Conservation (phyloP, 768 basidiomycete species). For the Boletus rufocinnamomeus region DNA sequence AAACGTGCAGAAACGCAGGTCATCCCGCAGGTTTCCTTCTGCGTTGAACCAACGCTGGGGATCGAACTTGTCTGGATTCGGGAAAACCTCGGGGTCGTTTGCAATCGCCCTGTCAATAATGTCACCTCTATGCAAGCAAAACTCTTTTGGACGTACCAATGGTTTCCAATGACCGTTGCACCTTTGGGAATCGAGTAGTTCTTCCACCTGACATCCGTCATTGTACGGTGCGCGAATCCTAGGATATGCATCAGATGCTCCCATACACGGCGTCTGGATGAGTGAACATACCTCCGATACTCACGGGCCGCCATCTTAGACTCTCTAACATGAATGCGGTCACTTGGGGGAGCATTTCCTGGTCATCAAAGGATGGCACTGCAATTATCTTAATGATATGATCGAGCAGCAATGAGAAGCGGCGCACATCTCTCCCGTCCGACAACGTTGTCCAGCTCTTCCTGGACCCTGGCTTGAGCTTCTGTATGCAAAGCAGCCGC, state of each 20-base stretch:
- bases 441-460: slow-evolving; percentile 7
- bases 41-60: slow-evolving; percentile 10
- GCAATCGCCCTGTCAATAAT: slow-evolving; percentile 12
- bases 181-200: slow-evolving; percentile 12
- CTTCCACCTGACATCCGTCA: slow-evolving; percentile 4
- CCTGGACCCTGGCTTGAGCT: slow-evolving; percentile 9
- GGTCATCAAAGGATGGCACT: slow-evolving; percentile 12
- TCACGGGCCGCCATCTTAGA: slow-evolving; percentile 9
- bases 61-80: slow-evolving; percentile 12
- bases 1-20: slow-evolving; percentile 11
- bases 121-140: background rate
- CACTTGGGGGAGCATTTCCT: slow-evolving; percentile 3
- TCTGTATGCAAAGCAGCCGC: slow-evolving; percentile 10
- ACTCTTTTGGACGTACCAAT: slow-evolving; percentile 4
- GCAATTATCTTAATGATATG: background rate
- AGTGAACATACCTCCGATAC: background rate
- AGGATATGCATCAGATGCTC: background rate
- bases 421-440: slow-evolving; percentile 5
- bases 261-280: background rate
- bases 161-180: slow-evolving; percentile 14
- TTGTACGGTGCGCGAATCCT: slow-evolving; percentile 11
- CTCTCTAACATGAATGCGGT: slow-evolving; percentile 5
- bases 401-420: background rate
- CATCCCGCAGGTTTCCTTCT: slow-evolving; percentile 7
- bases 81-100: slow-evolving; percentile 14